A percentile compares a stretch with the other conserved stretches of the same genome.
Evolutionary conservation across 1,284 basidiomycete species (phyloP).

Genomic region (Apiotrichum domesticum): DNA sequence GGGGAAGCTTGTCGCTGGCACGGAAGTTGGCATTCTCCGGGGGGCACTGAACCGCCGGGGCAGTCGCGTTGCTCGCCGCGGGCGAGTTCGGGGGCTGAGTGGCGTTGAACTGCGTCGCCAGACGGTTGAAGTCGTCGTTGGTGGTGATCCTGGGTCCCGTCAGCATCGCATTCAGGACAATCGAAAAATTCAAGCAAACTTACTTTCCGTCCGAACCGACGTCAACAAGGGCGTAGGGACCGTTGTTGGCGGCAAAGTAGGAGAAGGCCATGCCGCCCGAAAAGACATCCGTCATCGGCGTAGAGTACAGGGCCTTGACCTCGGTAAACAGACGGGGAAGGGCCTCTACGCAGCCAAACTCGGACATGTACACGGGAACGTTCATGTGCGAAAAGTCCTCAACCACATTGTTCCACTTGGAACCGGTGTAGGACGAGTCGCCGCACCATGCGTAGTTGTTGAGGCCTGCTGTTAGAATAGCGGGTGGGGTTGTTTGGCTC

Average conservation of each 20-base stretch:
- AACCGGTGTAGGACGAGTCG: conserved; percentile 54
- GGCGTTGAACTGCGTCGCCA: conserved; percentile 60
- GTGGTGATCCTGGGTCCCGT: conserved; percentile 28
- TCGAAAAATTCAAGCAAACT: conserved; percentile 8
- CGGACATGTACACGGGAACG: conserved; percentile 80
- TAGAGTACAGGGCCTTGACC: conserved; percentile 63
- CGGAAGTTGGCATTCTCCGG: conserved; percentile 56
- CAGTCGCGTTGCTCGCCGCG: conserved; percentile 52
- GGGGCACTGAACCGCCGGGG: conserved; percentile 62
- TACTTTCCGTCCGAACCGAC: conserved; percentile 51
- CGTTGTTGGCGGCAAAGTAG: conserved; percentile 65
- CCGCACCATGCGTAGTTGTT: conserved; percentile 67
- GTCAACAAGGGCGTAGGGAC: conserved; percentile 73
- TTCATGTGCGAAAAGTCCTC: conserved; percentile 54
- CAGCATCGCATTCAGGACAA: not conserved
- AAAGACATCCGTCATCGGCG: conserved; percentile 69
- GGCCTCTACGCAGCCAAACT: conserved; percentile 70
- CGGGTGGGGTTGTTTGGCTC: conserved; percentile 33
- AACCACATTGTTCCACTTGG: conserved; percentile 50
- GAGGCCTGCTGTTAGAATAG: conserved; percentile 22
- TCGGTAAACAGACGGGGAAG: conserved; percentile 74
- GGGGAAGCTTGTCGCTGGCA: conserved; percentile 66
- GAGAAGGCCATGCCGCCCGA: conserved; percentile 80
- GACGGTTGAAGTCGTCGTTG: conserved; percentile 56
- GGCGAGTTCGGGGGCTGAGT: conserved; percentile 61